These are phyloP conservation scores for Letharia lupina DNA, from an alignment of 495 filamentous ascomycete genomes.

Conservation along the genomic window DNA sequence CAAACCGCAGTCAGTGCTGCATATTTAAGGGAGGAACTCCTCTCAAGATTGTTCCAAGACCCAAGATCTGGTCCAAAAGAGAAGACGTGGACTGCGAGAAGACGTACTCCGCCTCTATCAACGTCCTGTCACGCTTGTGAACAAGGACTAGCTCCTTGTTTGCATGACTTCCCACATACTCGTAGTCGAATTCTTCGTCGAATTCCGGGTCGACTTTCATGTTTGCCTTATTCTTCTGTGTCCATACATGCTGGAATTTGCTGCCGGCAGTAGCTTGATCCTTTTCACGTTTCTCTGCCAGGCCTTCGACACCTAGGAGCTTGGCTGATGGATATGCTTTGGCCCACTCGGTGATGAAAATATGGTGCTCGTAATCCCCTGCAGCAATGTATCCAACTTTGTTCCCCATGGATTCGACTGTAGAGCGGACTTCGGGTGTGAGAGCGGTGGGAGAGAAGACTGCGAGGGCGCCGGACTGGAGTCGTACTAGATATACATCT, in stretches of 20 bases:
- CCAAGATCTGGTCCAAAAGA: neutral
- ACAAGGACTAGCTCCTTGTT: conserved; percentile 84
- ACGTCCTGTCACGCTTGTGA: conserved; percentile 67
- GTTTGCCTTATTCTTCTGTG: conserved; percentile 41
- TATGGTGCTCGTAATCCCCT: conserved; percentile 85
- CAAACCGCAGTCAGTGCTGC: neutral
- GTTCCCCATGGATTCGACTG: conserved; percentile 56
- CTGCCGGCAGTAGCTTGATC: conserved; percentile 57
- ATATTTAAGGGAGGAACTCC: neutral
- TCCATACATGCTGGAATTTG: conserved; percentile 61
- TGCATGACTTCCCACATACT: conserved; percentile 70
- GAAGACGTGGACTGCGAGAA: neutral
- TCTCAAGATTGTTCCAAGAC: neutral
- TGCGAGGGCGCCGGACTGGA: conserved; percentile 66
- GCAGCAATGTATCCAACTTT: conserved; percentile 78
- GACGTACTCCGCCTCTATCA: conserved; percentile 72
- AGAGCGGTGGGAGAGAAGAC: conserved; percentile 87
- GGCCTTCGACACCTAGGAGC: conserved; percentile 75
- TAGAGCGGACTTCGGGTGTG: conserved; percentile 65
- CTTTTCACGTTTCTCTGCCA: conserved; percentile 72
- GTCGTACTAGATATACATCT: conserved; percentile 43
- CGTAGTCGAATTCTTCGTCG: conserved; percentile 74
- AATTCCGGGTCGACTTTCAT: conserved; percentile 65
- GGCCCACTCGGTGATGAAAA: conserved; percentile 79
- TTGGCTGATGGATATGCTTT: conserved; percentile 66